Percentiles rank a stretch among this genome's conserved stretches.
Evolutionary conservation across 225 moss, liverwort and hornwort species (phyloP).

Genomic region (Asterella californica): DNA sequence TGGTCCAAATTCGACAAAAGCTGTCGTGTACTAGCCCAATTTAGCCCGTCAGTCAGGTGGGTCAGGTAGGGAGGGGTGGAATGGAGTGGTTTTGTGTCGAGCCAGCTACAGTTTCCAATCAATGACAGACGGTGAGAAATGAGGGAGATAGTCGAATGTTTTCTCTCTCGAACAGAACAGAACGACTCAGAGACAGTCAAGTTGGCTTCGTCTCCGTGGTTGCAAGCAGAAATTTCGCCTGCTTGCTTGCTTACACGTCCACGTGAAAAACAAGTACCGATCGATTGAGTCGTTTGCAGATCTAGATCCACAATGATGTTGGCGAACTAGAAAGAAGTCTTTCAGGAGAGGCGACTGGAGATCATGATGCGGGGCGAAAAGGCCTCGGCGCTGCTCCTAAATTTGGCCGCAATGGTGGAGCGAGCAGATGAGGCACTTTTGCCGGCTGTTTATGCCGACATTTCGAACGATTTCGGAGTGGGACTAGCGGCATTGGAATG

Average conservation of each 20-base stretch:
- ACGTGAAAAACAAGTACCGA: not conserved
- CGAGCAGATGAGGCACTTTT: conserved; percentile 60
- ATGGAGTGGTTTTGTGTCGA: not conserved
- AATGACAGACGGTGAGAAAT: not conserved
- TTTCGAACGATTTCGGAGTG: conserved; percentile 49
- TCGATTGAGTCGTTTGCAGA: not conserved
- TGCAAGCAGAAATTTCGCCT: not conserved
- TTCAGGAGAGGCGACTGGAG: not conserved
- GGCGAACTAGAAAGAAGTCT: not conserved
- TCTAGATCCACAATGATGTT: not conserved
- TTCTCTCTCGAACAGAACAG: not conserved
- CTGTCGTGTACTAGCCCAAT: not conserved
- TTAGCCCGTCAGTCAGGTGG: not conserved
- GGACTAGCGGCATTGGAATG: conserved; percentile 52
- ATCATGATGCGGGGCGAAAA: conserved; percentile 13
- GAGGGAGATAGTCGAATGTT: not conserved
- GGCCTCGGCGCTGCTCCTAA: conserved; percentile 41
- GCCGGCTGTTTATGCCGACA: conserved; percentile 59
- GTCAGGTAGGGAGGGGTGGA: not conserved
- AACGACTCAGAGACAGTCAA: not conserved
- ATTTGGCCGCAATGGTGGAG: conserved; percentile 65
- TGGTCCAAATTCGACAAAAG: conserved; percentile 5
- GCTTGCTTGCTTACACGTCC: not conserved
- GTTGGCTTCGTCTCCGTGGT: not conserved
- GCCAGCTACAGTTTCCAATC: not conserved